A percentile compares a stretch with the other conserved stretches of the same genome.
Evolutionary conservation across 2,329 filamentous ascomycete species (phyloP).

Genomic region (Microascus cirrosus): DNA sequence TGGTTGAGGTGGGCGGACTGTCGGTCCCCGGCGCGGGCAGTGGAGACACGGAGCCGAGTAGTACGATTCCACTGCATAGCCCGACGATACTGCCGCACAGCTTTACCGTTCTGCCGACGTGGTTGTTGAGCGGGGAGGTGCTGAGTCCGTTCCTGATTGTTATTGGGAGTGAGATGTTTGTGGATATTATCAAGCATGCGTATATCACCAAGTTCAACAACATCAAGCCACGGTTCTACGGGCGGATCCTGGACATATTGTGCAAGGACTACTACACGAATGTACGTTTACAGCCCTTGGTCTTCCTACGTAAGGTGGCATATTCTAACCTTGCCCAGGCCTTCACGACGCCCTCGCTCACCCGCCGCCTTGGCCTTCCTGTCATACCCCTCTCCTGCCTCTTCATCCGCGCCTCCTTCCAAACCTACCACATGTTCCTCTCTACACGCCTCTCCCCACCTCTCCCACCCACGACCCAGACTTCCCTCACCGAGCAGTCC

Average conservation of each 20-base stretch:
- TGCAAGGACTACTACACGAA: conserved; percentile 98
- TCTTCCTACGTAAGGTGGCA: neutral
- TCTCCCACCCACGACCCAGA: conserved; percentile 51
- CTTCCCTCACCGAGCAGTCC: conserved; percentile 54
- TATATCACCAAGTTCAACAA: conserved; percentile 99
- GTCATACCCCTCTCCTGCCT: conserved; percentile 88
- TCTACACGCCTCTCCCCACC: conserved; percentile 75
- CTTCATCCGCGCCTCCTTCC: conserved; percentile 86
- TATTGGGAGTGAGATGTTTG: conserved; percentile 89
- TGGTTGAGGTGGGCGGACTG: conserved; percentile 86
- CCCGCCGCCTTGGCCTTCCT: conserved; percentile 78
- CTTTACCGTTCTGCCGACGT: conserved; percentile 80
- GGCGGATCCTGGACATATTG: conserved; percentile 80
- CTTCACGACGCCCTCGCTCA: conserved; percentile 83
- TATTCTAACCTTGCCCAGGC: conserved; percentile 38
- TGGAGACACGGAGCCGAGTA: conserved; percentile 17
- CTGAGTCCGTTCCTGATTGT: conserved; percentile 89
- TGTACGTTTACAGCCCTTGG: conserved; percentile 35
- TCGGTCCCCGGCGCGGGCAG: conserved; percentile 48
- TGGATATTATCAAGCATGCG: conserved; percentile 93
- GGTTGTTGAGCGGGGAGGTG: conserved; percentile 69
- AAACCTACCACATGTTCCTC: conserved; percentile 97
- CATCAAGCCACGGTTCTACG: conserved; percentile 81
- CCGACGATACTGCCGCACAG: conserved; percentile 76
- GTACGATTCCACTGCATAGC: conserved; percentile 49